These are phyloP conservation scores for Pythium coloratum DNA, from an alignment of 352 stramenopile species.

Conservation along the genomic window DNA sequence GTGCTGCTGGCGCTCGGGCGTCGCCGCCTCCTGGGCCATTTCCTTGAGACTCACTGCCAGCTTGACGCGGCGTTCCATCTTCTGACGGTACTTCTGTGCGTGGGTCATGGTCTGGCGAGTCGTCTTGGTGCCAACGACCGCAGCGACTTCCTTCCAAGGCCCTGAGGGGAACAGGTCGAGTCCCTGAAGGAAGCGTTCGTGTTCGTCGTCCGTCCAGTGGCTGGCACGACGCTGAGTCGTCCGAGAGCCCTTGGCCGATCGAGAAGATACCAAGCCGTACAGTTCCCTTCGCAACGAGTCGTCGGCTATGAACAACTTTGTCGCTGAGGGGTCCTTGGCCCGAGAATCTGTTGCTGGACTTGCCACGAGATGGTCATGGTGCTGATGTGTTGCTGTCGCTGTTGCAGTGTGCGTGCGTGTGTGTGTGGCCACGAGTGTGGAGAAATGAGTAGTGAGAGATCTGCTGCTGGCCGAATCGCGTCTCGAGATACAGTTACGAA, in stretches of 20 bases:
- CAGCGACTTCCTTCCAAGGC: slow-evolving; percentile 53
- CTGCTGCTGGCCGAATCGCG: too few species aligned
- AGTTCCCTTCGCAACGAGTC: background rate
- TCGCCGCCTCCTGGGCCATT: slow-evolving; percentile 1
- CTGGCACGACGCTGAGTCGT: background rate
- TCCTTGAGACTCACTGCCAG: slow-evolving; percentile 1
- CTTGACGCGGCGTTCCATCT: slow-evolving; percentile 18
- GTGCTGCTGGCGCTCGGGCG: background rate
- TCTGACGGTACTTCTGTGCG: slow-evolving; percentile 48
- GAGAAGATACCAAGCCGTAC: background rate
- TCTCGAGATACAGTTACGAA: too few species aligned
- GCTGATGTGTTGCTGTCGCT: too few species aligned
- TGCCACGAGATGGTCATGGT: too few species aligned
- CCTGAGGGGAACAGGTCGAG: slow-evolving; percentile 49
- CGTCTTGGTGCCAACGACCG: slow-evolving; percentile 48
- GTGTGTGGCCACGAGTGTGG: too few species aligned
- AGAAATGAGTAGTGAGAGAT: too few species aligned
- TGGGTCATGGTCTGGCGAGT: slow-evolving; percentile 58
- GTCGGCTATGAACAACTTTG: background rate
- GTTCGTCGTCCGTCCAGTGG: slow-evolving; percentile 49
- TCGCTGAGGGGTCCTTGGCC: background rate
- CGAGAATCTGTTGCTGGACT: too few species aligned
- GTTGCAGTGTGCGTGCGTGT: too few species aligned
- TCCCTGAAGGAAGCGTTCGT: slow-evolving; percentile 48
- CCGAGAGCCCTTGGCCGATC: too few species aligned